These are phyloP conservation scores for Calonectria pseudoturangicola DNA, from an alignment of 2,329 filamentous ascomycete genomes.

Conservation along the genomic window DNA sequence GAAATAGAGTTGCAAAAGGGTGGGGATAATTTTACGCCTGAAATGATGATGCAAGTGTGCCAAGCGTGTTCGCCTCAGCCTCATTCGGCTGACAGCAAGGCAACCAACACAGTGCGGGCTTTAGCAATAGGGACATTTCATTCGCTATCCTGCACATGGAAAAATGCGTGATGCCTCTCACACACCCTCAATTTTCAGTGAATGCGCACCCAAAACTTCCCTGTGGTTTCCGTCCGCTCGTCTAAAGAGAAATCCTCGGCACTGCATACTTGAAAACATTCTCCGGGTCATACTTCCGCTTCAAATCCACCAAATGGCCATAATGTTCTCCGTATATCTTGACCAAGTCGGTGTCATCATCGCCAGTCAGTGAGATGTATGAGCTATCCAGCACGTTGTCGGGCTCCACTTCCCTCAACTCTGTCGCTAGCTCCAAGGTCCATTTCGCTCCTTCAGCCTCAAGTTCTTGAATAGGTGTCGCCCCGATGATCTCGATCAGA, in stretches of 20 bases:
- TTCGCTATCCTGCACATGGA: too few relatives aligned
- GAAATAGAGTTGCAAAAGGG: too few relatives aligned
- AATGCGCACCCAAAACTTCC: too few relatives aligned
- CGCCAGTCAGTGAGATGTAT: neutral
- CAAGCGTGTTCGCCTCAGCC: too few relatives aligned
- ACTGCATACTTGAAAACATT: conserved; percentile 23
- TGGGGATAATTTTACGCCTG: too few relatives aligned
- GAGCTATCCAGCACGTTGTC: conserved; percentile 7
- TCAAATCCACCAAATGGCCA: neutral
- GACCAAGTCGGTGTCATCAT: conserved; percentile 6
- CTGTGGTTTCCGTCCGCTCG: too few relatives aligned
- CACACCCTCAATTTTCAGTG: too few relatives aligned
- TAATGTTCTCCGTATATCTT: neutral
- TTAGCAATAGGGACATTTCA: too few relatives aligned
- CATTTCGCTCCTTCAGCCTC: neutral
- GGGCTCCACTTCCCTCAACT: neutral
- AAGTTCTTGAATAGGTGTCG: neutral
- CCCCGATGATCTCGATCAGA: conserved; percentile 5
- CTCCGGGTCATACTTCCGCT: conserved; percentile 9
- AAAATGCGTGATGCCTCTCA: too few relatives aligned
- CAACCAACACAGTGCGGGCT: too few relatives aligned
- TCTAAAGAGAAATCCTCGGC: neutral
- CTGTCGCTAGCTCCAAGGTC: neutral
- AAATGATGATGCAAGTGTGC: too few relatives aligned
- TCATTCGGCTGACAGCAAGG: too few relatives aligned